A percentile compares a stretch with the other conserved stretches of the same genome.
These are phyloP conservation scores for Filosporella fistucella DNA, from an alignment of 495 filamentous ascomycete genomes.

Conservation along the genomic window DNA sequence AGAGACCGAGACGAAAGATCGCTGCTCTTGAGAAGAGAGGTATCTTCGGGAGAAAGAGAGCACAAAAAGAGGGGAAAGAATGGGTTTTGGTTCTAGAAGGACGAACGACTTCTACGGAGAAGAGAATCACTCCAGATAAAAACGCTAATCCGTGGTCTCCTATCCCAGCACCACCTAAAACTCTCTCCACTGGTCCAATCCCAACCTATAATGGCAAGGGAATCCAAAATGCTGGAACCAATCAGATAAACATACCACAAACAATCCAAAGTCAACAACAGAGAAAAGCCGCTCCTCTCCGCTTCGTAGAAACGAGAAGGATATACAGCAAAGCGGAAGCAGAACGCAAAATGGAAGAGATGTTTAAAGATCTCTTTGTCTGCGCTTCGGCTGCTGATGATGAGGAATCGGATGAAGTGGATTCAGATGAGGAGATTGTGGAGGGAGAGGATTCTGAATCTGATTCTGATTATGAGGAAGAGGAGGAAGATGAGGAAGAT, in stretches of 20 bases:
- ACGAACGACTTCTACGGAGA: slow-evolving; percentile 4
- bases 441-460: too few species aligned
- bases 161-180: background rate
- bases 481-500: too few species aligned
- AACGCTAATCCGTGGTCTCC: slow-evolving; percentile 14
- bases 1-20: slow-evolving; percentile 9
- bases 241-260: background rate
- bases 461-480: too few species aligned
- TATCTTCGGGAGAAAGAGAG: background rate
- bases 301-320: slow-evolving; percentile 8
- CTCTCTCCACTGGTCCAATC: background rate
- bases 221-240: background rate
- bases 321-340: slow-evolving; percentile 4
- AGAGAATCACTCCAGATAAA: slow-evolving; percentile 5
- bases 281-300: background rate
- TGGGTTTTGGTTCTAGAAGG: slow-evolving; percentile 11
- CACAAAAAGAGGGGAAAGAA: slow-evolving; percentile 1
- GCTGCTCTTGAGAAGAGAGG: background rate
- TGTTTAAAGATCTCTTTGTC: slow-evolving; percentile 7
- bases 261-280: slow-evolving; percentile 1
- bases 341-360: slow-evolving; percentile 11
- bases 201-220: background rate
- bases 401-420: too few species aligned
- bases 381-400: too few species aligned
- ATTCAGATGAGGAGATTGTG: too few species aligned